Evolutionary conservation across 176 grass and related monocot genomes (phyloP), one percentile per base, ranked within the genome.

Genomic region (Zoysia japonica): DNA sequence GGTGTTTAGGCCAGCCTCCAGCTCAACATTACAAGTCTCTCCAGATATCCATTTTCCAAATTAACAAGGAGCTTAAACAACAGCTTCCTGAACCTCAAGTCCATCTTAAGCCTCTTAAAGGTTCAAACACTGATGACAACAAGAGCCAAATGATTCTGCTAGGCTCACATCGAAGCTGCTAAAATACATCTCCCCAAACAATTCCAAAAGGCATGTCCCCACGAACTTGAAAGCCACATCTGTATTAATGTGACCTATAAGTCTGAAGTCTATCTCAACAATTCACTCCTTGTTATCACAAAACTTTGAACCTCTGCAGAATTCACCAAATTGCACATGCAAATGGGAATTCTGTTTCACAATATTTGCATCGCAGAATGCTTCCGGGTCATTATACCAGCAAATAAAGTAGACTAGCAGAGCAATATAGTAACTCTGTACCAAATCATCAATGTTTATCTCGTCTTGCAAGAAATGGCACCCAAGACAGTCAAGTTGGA

Each of bases 401-500:
- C 11, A 82, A 79, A 78, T 62, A 72, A 47, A 72, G 46, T 45
- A 83, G 43, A 72, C 41, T 79, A 62, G 35, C 39, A 89, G 74
- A 45, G 35, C 52, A 82, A 78, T 74, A 16, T 20, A 47, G 20
- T 71, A 39, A 74, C 56, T 39, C 66, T 71, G 6, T 47, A 76
- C 47, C 72, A 56, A 88, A 61, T 38, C 49, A 49, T 68, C 57
- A 78, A 51, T 51, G 75, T 17, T 81, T 80, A 80, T 57, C 68
- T 70, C 70, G 37, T 74, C 83, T 86, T 85, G 68, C 77, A 81
- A 81, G 67, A 45, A 85, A 82, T 52, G 20, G 65, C 79, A 85
- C 65, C 79, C 76, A 77, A 85, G 80, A 49, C 76, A 84, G 62
- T 40, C 85, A 90, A 81, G 52, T 84, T 90, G 85, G 83, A 65